These are phyloP conservation scores for Penicillium italicum DNA, from an alignment of 2,329 filamentous ascomycete species.

Conservation along the genomic window DNA sequence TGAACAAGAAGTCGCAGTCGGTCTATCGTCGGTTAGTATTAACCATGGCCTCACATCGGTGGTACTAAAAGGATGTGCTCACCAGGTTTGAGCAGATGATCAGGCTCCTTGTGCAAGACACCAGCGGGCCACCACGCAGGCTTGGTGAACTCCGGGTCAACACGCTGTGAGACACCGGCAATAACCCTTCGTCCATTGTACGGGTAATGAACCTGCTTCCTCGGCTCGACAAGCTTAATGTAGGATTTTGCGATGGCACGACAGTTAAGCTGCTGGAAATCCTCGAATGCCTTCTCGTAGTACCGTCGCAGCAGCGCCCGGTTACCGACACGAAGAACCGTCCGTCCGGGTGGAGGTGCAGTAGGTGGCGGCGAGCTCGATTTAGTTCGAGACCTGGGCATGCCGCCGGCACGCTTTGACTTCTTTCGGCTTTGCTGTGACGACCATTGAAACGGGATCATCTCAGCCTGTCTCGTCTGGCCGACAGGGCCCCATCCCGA, in stretches of 20 bases:
- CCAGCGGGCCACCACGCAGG: conserved; percentile 35
- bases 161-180: conserved; percentile 28
- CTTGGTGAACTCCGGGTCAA: conserved; percentile 35
- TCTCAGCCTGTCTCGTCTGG: conserved; percentile 18
- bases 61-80: neutral
- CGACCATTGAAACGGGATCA: conserved; percentile 35
- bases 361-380: conserved; percentile 19
- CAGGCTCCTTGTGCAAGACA: conserved; percentile 33
- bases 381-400: conserved; percentile 16
- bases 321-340: conserved; percentile 30
- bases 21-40: conserved; percentile 18
- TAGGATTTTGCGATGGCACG: conserved; percentile 46
- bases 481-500: conserved; percentile 25
- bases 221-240: conserved; percentile 47
- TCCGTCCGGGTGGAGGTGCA: conserved; percentile 19
- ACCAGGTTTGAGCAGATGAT: conserved; percentile 35
- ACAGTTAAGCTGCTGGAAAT: conserved; percentile 47
- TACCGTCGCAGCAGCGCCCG: conserved; percentile 31
- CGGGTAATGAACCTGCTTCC: conserved; percentile 48
- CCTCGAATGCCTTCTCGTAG: conserved; percentile 41
- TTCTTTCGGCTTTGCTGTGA: conserved; percentile 27
- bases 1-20: conserved; percentile 32
- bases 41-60: neutral
- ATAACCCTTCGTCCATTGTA: conserved; percentile 44
- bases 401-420: conserved; percentile 20